Evolutionary conservation across 371 early-diverging fungal genomes (phyloP), one percentile per base, ranked within the genome.

Genomic region (Mortierella sp.): DNA sequence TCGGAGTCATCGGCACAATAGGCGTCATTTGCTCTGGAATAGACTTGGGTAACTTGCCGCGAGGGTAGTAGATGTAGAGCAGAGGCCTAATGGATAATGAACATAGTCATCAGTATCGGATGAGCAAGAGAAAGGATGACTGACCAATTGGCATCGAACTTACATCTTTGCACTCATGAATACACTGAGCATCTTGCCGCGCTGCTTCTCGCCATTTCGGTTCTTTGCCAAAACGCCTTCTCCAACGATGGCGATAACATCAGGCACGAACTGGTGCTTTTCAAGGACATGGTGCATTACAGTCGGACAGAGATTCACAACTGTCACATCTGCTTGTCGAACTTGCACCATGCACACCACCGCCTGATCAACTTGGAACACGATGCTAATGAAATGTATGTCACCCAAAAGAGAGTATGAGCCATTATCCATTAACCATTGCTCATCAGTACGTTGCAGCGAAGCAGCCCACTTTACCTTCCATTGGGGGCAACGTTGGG

Each of bases 221-320:
- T 86, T 81, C 55, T 86, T 82, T 37, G 91, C 86, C 54, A 95
- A 68, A 14, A 85, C 79, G 43, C 82, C 86, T 19, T 82, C 81
- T 27, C 83, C 81, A 3, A 93, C 83, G 56, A 93, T 82, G 0
- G 89, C 87, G 37, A 95, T 85, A 28, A 86, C 86, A 74, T 92
- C 92, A 1, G 92, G 74, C 54, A 92, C 72, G 71, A 94, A 87
- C 49, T 84, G 84, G 78, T 94, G 94, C 34, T 87, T 82, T 34
- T 92, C 92, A 34, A 94, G 71, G 14, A 94, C 83, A 5, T 85
- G 82, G 64, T 87, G 85, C 49, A 94, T 84, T 49, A 93, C 80
- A 31, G 89, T 61, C 40, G 91, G 81, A 14, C 86, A 82, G 19
- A 86, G 37, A 34, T 84, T 72, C 7, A 85, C 58, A 7, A 85